These are phyloP conservation scores for Acacia acuminata DNA, from an alignment of 306 rosid species.

Conservation along the genomic window DNA sequence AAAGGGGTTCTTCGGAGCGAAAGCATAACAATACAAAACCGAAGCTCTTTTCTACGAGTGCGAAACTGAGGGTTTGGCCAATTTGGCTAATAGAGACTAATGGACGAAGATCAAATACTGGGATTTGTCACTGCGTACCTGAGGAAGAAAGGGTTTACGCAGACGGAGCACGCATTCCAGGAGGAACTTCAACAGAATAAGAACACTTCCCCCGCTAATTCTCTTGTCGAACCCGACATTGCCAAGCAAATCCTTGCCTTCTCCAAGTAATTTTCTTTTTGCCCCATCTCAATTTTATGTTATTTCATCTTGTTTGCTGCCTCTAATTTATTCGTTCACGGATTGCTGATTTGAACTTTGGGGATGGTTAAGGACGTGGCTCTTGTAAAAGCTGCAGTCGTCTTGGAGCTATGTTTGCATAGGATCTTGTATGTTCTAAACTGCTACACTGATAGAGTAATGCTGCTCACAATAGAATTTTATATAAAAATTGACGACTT, in stretches of 20 bases:
- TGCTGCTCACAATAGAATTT: background rate
- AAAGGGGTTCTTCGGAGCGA: background rate
- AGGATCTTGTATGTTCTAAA: background rate
- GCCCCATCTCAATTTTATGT: background rate
- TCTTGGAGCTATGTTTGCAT: background rate
- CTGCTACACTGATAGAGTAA: background rate
- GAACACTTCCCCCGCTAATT: conserved; percentile 39
- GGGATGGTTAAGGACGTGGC: background rate
- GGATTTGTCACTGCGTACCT: conserved; percentile 56
- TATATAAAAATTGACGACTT: background rate
- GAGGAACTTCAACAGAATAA: conserved; percentile 50
- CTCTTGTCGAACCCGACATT: conserved; percentile 53
- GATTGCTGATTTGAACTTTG: background rate
- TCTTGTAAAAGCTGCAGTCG: background rate
- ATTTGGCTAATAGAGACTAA: background rate
- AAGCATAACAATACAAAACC: background rate
- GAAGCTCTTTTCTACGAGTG: background rate
- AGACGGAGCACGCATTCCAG: conserved; percentile 57
- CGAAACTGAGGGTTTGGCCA: background rate
- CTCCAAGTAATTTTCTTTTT: conserved; percentile 42
- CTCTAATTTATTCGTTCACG: background rate
- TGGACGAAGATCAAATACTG: conserved; percentile 69
- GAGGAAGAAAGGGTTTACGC: conserved; percentile 72
- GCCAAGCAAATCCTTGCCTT: conserved; percentile 54
- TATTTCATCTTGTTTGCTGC: background rate